Evolutionary conservation across 1,139 yeast genomes (phyloP).

Genomic region (Protomyces macrosporus): DNA sequence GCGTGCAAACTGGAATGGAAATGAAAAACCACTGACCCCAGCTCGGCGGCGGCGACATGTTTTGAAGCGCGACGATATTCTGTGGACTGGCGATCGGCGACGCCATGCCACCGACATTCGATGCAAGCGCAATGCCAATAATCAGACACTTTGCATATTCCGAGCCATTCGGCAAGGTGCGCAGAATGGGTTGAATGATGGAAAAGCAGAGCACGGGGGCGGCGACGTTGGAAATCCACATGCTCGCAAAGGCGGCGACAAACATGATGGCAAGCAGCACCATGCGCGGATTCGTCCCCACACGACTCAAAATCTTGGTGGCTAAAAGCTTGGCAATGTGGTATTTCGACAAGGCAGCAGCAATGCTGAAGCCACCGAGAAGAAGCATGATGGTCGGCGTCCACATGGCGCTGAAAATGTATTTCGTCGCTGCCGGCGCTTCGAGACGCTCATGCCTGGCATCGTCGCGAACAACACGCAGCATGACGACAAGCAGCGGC

Average conservation of each 20-base stretch:
- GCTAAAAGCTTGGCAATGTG: conserved; percentile 81
- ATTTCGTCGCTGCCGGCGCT: conserved; percentile 67
- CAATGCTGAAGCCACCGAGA: conserved; percentile 87
- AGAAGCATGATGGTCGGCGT: conserved; percentile 83
- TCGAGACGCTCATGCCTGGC: conserved; percentile 51
- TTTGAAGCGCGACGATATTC: conserved; percentile 78
- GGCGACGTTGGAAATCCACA: conserved; percentile 97
- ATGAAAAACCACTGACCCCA: conserved; percentile 94
- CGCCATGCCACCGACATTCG: conserved; percentile 92
- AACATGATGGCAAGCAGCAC: conserved; percentile 75
- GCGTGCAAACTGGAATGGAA: conserved; percentile 68
- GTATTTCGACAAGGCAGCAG: conserved; percentile 88
- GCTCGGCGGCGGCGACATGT: conserved; percentile 84
- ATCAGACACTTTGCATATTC: conserved; percentile 77
- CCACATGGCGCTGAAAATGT: conserved; percentile 86
- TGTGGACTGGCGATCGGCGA: conserved; percentile 96
- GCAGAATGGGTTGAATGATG: conserved; percentile 77
- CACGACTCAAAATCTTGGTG: conserved; percentile 69
- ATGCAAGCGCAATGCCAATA: conserved; percentile 83
- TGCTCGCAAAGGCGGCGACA: conserved; percentile 76
- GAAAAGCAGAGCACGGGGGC: conserved; percentile 91
- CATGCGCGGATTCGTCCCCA: conserved; percentile 78
- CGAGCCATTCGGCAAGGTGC: conserved; percentile 73
- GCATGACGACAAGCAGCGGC: conserved; percentile 70
- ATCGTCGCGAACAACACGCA: conserved; percentile 60